Conservation (phyloP, 306 rosid species). For the Cucumis hystrix region DNA sequence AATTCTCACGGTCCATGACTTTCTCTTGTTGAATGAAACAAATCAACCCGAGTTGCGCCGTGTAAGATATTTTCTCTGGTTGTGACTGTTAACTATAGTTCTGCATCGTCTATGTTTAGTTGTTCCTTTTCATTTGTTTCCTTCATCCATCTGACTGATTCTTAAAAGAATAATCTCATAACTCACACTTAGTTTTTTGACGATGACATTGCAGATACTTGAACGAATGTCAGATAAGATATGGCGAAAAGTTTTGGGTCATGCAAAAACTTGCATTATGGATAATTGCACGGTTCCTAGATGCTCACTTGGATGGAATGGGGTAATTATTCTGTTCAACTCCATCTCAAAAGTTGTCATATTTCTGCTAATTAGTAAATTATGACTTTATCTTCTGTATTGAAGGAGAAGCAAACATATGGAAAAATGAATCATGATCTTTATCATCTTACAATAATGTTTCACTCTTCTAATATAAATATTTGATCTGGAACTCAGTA, state of each 20-base stretch:
- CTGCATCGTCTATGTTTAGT: neutral
- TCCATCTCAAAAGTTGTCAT: neutral
- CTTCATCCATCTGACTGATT: neutral
- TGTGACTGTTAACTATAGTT: neutral
- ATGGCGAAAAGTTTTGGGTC: slow-evolving; percentile 32
- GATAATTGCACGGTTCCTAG: slow-evolving; percentile 17
- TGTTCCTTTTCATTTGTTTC: neutral
- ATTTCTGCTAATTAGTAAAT: neutral
- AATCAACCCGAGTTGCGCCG: slow-evolving; percentile 1
- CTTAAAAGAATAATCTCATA: neutral
- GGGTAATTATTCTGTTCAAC: neutral
- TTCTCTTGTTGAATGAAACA: neutral
- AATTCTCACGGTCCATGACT: neutral
- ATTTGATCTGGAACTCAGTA: neutral
- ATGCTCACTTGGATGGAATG: neutral
- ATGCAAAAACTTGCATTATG: slow-evolving; percentile 30
- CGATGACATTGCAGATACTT: slow-evolving; percentile 29
- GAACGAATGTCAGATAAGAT: slow-evolving; percentile 15
- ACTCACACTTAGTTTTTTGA: neutral
- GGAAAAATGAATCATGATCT: neutral
- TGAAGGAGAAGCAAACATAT: neutral
- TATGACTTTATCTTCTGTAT: neutral
- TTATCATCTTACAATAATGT: neutral
- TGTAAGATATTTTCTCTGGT: neutral
- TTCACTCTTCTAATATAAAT: neutral